phyloP scores from a whole-genome alignment of 2,329 filamentous ascomycete species.

The Coniochaeta sp. region DNA sequence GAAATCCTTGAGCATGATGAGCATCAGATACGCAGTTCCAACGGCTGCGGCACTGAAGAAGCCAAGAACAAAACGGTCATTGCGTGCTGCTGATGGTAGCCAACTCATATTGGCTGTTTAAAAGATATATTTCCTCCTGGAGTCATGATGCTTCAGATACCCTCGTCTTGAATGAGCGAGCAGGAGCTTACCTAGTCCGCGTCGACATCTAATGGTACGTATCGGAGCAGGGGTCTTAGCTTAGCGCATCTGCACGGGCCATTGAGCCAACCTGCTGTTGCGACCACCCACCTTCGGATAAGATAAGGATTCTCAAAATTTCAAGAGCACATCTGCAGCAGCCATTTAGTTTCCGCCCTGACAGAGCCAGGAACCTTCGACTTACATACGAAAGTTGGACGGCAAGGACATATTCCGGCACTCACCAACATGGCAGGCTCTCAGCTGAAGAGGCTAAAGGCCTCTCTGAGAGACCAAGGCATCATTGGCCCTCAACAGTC shows the following conservation, averaged over 20 bases:
- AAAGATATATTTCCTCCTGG: not conserved
- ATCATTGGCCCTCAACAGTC: conserved; percentile 88
- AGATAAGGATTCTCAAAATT: conserved; percentile 21
- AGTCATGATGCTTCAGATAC: not conserved
- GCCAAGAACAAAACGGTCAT: conserved; percentile 47
- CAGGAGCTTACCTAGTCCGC: too few species aligned
- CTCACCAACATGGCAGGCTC: conserved; percentile 72
- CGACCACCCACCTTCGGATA: conserved; percentile 10
- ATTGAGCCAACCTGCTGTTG: not conserved
- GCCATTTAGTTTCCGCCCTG: not conserved
- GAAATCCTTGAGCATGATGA: conserved; percentile 49
- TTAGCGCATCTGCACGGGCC: not conserved
- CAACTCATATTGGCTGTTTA: conserved; percentile 29
- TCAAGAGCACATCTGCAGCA: not conserved
- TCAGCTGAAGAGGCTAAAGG: conserved; percentile 91
- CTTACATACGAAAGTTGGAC: not conserved
- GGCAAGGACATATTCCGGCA: not conserved
- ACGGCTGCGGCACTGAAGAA: conserved; percentile 51
- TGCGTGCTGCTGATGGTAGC: conserved; percentile 28
- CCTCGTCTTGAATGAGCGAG: not conserved
- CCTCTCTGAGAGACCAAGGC: conserved; percentile 81
- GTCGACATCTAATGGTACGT: not conserved
- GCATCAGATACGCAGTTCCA: conserved; percentile 49
- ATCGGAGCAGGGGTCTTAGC: not conserved
- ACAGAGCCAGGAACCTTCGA: not conserved